Base-by-base conservation (phyloP, 305 asterid genomes). In the Striga hermonthica region DNA sequence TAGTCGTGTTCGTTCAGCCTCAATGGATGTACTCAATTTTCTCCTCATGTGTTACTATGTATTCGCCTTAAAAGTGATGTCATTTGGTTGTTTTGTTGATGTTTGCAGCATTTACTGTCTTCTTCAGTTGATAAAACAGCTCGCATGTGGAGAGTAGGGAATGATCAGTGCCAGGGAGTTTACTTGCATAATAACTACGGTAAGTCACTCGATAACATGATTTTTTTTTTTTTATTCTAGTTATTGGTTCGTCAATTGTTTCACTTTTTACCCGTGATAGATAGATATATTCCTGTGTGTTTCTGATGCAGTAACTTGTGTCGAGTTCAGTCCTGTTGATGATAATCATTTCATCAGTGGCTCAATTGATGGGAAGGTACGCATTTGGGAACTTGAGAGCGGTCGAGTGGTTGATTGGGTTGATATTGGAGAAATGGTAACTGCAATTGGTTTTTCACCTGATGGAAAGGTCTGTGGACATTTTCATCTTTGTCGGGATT, bases 111-210 rank as follows among this genome's bases (percentile, higher is more conserved):
- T 71, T 78, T 89, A 52, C 79, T 89, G 53, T 89, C 97, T 5
- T 83, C 95, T 13, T 89, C 97, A 0, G 85, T 82, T 62, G 97
- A 89, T 78, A 82, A 81, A 71, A 82, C 97, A 59, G 95, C 87
- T 67, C 95, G 97, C 6, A 49, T 89, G 77, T 89, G 97, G 97
- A 75, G 75, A 84, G 72, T 89, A 48, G 97, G 91, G 9, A 62
- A 72, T 38, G 95, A 87, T 65, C 70, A 77, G 41, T 89, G 95
- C 77, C 79, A 68, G 3, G 87, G 83, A 54, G 68, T 85, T 56
- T 89, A 79, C 75, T 77, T 80, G 5, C 96, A 89, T 75, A 89
- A 82, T 67, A 87, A 83, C 58, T 89, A 81, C 69, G 96, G 97
- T 85, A 74, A 75, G 67, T 66, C 16, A 10, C 65, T 34, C 22